Percentiles rank a stretch among this genome's conserved stretches.
Evolutionary conservation across 495 filamentous ascomycete genomes (phyloP).

Genomic region (Gamarada debralockiae): DNA sequence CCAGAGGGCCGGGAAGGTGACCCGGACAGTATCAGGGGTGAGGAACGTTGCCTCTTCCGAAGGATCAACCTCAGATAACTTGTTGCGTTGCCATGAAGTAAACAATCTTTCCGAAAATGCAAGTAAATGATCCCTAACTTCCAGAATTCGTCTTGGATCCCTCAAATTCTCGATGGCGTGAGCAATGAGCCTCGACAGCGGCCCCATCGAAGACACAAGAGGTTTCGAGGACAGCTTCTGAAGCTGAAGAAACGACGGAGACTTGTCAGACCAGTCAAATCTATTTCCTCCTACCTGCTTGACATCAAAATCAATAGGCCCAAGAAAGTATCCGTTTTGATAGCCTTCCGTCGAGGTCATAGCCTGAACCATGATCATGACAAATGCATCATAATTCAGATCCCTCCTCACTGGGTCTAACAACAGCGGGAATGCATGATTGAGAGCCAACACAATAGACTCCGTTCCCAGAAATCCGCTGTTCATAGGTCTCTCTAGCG

Average conservation of each 20-base stretch:
- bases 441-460: constrained; percentile 68
- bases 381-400: constrained; percentile 71
- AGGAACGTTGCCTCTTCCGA: constrained; percentile 70
- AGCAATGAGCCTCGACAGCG: constrained; percentile 71
- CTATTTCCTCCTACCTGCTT: constrained; percentile 54
- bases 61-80: constrained; percentile 76
- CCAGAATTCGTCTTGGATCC: constrained; percentile 57
- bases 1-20: constrained; percentile 77
- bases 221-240: constrained; percentile 60
- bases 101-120: constrained; percentile 67
- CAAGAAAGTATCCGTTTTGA: constrained; percentile 77
- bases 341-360: constrained; percentile 70
- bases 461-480: constrained; percentile 52
- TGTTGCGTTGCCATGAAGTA: constrained; percentile 81
- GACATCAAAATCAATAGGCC: constrained; percentile 72
- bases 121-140: constrained; percentile 65
- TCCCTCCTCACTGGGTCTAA: constrained; percentile 48
- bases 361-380: constrained; percentile 66
- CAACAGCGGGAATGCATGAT: constrained; percentile 74
- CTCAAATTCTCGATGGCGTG: constrained; percentile 65
- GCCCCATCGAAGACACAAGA: constrained; percentile 71
- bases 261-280: constrained; percentile 67
- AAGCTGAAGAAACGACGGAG: constrained; percentile 53
- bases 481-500: constrained; percentile 48
- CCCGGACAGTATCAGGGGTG: constrained; percentile 61